Conservation (phyloP, 306 rosid species). For the Pyrus communis region DNA sequence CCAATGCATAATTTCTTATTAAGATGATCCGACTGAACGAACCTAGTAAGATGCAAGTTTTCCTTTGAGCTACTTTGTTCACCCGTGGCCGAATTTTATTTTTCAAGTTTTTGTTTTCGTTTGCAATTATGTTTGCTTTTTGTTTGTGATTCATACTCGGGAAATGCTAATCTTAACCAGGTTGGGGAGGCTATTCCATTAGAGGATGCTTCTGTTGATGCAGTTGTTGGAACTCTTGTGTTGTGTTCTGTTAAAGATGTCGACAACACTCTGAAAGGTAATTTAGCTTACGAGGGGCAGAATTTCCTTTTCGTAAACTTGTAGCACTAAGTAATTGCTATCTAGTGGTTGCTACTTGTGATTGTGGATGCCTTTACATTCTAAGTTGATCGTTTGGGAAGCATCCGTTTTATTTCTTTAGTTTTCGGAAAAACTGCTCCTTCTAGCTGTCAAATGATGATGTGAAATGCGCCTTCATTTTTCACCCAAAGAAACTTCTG, state of each 20-base stretch:
- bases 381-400: background rate
- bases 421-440: background rate
- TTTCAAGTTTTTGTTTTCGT: background rate
- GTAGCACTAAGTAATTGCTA: background rate
- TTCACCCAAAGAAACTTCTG: background rate
- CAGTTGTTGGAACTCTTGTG: slow-evolving; percentile 91
- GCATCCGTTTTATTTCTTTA: background rate
- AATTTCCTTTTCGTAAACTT: background rate
- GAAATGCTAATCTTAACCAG: slow-evolving; percentile 31
- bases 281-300: background rate
- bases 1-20: background rate
- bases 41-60: background rate
- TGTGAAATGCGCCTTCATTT: background rate
- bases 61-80: background rate
- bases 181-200: slow-evolving; percentile 84
- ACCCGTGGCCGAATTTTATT: background rate
- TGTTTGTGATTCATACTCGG: slow-evolving; percentile 1
- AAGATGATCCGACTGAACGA: background rate
- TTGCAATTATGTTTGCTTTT: background rate
- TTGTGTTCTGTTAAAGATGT: slow-evolving; percentile 83
- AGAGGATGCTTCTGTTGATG: slow-evolving; percentile 84
- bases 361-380: background rate
- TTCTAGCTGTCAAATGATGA: background rate
- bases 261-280: slow-evolving; percentile 61
- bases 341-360: background rate